Percentiles rank a stretch among this genome's conserved stretches.
These are phyloP conservation scores for Sanguinoderma infundibulare DNA, from an alignment of 1,284 basidiomycete genomes.

Conservation along the genomic window DNA sequence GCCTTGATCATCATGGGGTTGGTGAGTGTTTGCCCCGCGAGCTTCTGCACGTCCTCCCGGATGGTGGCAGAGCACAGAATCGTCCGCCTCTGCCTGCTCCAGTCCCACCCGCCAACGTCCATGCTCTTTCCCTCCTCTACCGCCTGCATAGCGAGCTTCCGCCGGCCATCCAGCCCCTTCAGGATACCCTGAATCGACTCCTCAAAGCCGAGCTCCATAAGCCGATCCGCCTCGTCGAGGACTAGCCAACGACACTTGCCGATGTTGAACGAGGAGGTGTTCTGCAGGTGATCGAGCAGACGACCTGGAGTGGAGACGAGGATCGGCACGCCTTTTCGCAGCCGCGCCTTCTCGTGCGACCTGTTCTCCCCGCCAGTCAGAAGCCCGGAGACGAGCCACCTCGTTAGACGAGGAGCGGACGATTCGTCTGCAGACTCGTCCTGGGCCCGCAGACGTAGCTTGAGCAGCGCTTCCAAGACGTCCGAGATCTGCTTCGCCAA, in stretches of 20 bases:
- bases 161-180: slow-evolving; percentile 81
- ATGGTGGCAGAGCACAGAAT: slow-evolving; percentile 98
- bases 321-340: slow-evolving; percentile 76
- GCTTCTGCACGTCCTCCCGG: slow-evolving; percentile 90
- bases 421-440: slow-evolving; percentile 56
- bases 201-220: slow-evolving; percentile 76
- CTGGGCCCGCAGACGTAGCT: slow-evolving; percentile 73
- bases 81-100: slow-evolving; percentile 77
- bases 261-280: slow-evolving; percentile 89
- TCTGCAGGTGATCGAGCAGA: slow-evolving; percentile 77
- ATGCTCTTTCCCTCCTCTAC: slow-evolving; percentile 69
- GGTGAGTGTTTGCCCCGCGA: slow-evolving; percentile 83
- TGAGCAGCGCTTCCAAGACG: slow-evolving; percentile 67
- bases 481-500: slow-evolving; percentile 92
- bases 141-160: slow-evolving; percentile 75
- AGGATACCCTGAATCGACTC: slow-evolving; percentile 82
- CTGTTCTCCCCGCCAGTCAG: slow-evolving; percentile 81
- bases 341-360: slow-evolving; percentile 74
- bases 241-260: slow-evolving; percentile 96
- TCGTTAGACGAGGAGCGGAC: slow-evolving; percentile 64
- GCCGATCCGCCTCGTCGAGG: slow-evolving; percentile 94
- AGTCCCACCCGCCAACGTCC: slow-evolving; percentile 88
- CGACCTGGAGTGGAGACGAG: slow-evolving; percentile 75
- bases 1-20: slow-evolving; percentile 79
- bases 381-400: slow-evolving; percentile 94